Conservation (phyloP, 1,139 yeast genomes). For the Yamadazyma oceani region DNA sequence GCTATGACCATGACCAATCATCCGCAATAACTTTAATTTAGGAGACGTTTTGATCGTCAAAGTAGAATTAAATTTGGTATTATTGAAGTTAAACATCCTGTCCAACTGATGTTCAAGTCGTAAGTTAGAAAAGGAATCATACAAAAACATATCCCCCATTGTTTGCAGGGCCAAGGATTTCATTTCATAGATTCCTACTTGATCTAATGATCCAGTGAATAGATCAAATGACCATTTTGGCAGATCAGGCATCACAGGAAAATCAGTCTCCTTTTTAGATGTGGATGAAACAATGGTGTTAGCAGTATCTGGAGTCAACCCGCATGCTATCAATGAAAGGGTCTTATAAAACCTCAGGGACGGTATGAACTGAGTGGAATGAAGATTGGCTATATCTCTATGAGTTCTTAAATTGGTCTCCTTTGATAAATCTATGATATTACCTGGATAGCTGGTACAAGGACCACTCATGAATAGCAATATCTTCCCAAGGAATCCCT, state of each 20-base stretch:
- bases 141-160: slow-evolving; percentile 29
- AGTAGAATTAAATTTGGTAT: slow-evolving; percentile 13
- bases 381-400: slow-evolving; percentile 30
- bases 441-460: slow-evolving; percentile 36
- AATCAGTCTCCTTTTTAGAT: slow-evolving; percentile 27
- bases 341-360: slow-evolving; percentile 31
- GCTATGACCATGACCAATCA: slow-evolving; percentile 31
- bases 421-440: slow-evolving; percentile 21
- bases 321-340: slow-evolving; percentile 32
- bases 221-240: slow-evolving; percentile 35
- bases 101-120: slow-evolving; percentile 18
- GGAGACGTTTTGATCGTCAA: slow-evolving; percentile 34
- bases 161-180: slow-evolving; percentile 29
- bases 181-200: slow-evolving; percentile 44
- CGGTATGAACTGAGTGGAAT: slow-evolving; percentile 25
- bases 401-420: slow-evolving; percentile 30
- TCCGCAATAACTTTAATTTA: slow-evolving; percentile 29
- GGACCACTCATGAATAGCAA: slow-evolving; percentile 37
- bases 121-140: slow-evolving; percentile 25
- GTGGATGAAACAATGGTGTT: slow-evolving; percentile 17
- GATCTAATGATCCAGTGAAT: slow-evolving; percentile 40
- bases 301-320: slow-evolving; percentile 26
- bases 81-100: slow-evolving; percentile 1
- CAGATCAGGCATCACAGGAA: slow-evolving; percentile 15
- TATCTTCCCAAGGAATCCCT: slow-evolving; percentile 26